Percentiles rank a stretch among this genome's conserved stretches.
These are phyloP conservation scores for Mycocalia duriaeana DNA, from an alignment of 1,284 basidiomycete species.

Conservation along the genomic window DNA sequence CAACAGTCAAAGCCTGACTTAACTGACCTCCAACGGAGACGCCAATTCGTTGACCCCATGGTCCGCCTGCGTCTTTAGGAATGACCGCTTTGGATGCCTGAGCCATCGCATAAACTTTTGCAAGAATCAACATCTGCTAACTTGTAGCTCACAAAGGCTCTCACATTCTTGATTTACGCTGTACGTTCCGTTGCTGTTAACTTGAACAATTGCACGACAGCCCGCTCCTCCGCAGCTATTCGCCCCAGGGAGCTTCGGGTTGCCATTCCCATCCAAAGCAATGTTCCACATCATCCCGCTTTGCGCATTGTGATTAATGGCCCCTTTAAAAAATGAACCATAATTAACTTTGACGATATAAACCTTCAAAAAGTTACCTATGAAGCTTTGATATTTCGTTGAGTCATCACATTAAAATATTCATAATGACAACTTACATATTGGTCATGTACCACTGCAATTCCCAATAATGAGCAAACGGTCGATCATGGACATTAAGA, in stretches of 20 bases:
- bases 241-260: constrained; percentile 61
- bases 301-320: constrained; percentile 41
- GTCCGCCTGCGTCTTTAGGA: constrained; percentile 62
- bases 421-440: constrained; percentile 49
- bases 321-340: constrained; percentile 23
- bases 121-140: not conserved
- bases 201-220: constrained; percentile 60
- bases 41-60: constrained; percentile 63
- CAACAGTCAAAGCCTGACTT: constrained; percentile 56
- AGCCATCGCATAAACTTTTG: constrained; percentile 65
- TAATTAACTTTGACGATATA: too few species aligned
- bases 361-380: not conserved
- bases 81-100: constrained; percentile 70
- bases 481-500: constrained; percentile 8
- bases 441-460: constrained; percentile 71
- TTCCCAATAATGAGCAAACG: constrained; percentile 3
- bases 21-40: constrained; percentile 54
- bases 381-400: not conserved
- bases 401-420: too few species aligned
- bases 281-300: constrained; percentile 71
- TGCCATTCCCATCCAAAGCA: constrained; percentile 55
- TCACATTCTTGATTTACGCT: constrained; percentile 68
- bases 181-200: constrained; percentile 60
- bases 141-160: constrained; percentile 14
- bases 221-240: constrained; percentile 54